Evolutionary conservation across 2,329 filamentous ascomycete genomes (phyloP).

Genomic region (Xylariaceae sp.): DNA sequence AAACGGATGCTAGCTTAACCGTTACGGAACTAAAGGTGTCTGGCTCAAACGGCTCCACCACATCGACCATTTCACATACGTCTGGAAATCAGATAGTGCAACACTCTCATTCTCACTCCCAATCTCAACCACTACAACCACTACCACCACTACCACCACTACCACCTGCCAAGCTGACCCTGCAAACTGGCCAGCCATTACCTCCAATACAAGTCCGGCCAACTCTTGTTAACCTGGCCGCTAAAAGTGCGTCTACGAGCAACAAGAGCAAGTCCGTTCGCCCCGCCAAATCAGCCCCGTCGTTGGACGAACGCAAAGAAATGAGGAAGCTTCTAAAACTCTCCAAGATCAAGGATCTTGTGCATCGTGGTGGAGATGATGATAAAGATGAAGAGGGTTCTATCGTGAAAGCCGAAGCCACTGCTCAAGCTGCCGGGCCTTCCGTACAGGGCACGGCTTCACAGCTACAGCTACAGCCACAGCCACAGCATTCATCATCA

Average conservation of each 20-base stretch:
- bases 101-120: conserved; percentile 8
- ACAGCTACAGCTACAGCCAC: conserved; percentile 1
- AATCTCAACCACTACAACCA: conserved; percentile 17
- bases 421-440: conserved; percentile 8
- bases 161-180: conserved; percentile 16
- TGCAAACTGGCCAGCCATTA: conserved; percentile 21
- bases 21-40: conserved; percentile 46
- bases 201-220: conserved; percentile 7
- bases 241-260: conserved; percentile 24
- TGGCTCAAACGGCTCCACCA: conserved; percentile 46
- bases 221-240: conserved; percentile 16
- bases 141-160: conserved; percentile 22
- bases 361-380: conserved; percentile 8
- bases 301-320: conserved; percentile 15
- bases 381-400: background rate
- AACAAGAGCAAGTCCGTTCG: conserved; percentile 28
- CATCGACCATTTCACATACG: conserved; percentile 19
- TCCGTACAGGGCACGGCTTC: conserved; percentile 5
- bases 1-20: conserved; percentile 41
- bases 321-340: conserved; percentile 16
- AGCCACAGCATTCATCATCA: background rate
- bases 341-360: conserved; percentile 23
- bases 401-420: background rate
- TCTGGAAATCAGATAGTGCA: conserved; percentile 15
- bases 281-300: conserved; percentile 18